Evolutionary conservation across 306 rosid genomes (phyloP).

Genomic region (Vicia villosa): DNA sequence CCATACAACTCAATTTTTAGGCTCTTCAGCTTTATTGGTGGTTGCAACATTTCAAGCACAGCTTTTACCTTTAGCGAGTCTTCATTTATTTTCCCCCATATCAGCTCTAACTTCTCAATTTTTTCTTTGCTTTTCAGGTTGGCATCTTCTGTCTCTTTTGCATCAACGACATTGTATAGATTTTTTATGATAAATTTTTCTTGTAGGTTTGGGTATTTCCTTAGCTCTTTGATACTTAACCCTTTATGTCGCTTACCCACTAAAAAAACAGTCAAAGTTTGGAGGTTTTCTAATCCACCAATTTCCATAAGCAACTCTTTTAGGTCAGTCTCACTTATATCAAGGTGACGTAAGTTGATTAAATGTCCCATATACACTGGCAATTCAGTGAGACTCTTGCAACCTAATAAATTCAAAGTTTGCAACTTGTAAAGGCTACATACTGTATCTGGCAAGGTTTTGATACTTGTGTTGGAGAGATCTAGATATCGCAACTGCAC

Average conservation of each 20-base stretch:
- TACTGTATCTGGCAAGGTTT: not conserved
- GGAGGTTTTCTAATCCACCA: not conserved
- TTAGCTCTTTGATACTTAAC: not conserved
- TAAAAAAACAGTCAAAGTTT: not conserved
- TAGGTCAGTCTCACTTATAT: not conserved
- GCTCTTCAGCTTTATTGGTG: not conserved
- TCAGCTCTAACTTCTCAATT: not conserved
- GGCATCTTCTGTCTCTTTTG: not conserved
- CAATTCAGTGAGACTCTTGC: not conserved
- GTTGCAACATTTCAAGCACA: conserved; percentile 16
- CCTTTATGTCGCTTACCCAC: not conserved
- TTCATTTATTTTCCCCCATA: not conserved
- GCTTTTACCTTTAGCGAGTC: not conserved
- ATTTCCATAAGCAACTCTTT: not conserved
- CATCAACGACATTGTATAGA: not conserved
- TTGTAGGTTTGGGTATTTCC: not conserved
- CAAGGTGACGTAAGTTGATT: not conserved
- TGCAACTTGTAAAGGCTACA: conserved; percentile 5
- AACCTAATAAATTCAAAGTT: not conserved
- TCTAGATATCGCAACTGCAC: not conserved
- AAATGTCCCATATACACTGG: not conserved
- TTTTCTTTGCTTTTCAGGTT: not conserved
- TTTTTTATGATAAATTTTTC: not conserved
- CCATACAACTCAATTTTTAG: not conserved
- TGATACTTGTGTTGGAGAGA: not conserved